Percentiles rank a stretch among this genome's conserved stretches.
phyloP scores from a whole-genome alignment of 2,329 filamentous ascomycete genomes.

The Colletotrichum magnum region DNA sequence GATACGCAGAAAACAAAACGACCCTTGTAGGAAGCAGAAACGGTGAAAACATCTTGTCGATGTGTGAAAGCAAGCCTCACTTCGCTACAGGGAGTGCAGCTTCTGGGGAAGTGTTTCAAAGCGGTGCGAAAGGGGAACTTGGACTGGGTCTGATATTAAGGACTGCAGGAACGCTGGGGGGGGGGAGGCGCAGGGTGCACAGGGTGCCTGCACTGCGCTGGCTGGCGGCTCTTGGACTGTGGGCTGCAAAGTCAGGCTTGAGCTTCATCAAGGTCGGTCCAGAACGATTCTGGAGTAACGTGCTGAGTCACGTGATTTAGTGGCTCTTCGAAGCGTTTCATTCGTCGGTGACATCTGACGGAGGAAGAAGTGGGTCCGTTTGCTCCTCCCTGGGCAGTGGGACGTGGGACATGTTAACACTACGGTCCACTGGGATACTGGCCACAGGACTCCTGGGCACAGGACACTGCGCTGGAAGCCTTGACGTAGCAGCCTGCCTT shows the following conservation, averaged over 20 bases:
- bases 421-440: slow-evolving; percentile 13
- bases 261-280: slow-evolving; percentile 19
- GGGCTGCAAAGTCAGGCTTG: slow-evolving; percentile 4
- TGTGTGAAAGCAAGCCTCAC: not conserved
- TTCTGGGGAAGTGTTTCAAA: slow-evolving; percentile 26
- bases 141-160: slow-evolving; percentile 12
- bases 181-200: slow-evolving; percentile 3
- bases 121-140: not conserved
- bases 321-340: slow-evolving; percentile 14
- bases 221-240: not conserved
- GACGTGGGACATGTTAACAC: slow-evolving; percentile 4
- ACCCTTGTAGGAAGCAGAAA: not conserved
- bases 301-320: not conserved
- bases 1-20: not conserved
- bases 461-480: slow-evolving; percentile 34
- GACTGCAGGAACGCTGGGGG: slow-evolving; percentile 16
- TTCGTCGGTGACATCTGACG: slow-evolving; percentile 33
- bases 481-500: slow-evolving; percentile 41
- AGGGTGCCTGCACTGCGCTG: not conserved
- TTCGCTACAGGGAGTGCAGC: not conserved
- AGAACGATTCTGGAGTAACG: slow-evolving; percentile 15
- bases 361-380: slow-evolving; percentile 29
- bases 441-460: slow-evolving; percentile 29
- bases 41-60: not conserved
- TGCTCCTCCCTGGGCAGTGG: slow-evolving; percentile 18